Percentiles rank a stretch among this genome's conserved stretches.
Conservation (phyloP, 176 grass and related monocot species). For the Aechmea fasciata region DNA sequence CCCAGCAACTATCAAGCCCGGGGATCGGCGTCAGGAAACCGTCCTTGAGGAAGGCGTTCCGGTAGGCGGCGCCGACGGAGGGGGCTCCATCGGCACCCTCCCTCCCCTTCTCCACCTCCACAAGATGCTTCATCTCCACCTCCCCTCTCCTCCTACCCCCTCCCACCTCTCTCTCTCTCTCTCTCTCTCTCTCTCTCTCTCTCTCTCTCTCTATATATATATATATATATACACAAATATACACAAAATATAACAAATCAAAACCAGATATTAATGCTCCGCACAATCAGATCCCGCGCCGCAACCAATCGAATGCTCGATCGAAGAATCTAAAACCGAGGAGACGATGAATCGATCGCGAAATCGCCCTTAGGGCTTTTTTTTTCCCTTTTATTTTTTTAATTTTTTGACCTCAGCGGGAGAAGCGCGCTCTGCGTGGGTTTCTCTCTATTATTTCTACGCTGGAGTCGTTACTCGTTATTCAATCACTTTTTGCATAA, state of each 20-base stretch:
- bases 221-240: background rate
- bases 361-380: too few relatives aligned
- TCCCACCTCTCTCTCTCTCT: background rate
- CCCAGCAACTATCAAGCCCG: constrained; percentile 78
- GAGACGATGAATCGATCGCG: too few relatives aligned
- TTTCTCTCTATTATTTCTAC: too few relatives aligned
- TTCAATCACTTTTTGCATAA: too few relatives aligned
- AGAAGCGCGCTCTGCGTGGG: too few relatives aligned
- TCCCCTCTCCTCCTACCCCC: constrained; percentile 12
- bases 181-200: background rate
- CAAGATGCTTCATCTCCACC: constrained; percentile 54
- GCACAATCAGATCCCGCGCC: background rate
- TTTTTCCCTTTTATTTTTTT: too few relatives aligned
- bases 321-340: too few relatives aligned
- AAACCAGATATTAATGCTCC: background rate
- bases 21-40: constrained; percentile 47
- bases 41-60: constrained; percentile 38
- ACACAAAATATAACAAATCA: too few relatives aligned
- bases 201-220: background rate
- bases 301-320: background rate
- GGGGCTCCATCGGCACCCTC: constrained; percentile 39
- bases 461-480: too few relatives aligned
- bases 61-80: constrained; percentile 68
- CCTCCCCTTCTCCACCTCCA: constrained; percentile 59
- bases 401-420: too few relatives aligned